Evolutionary conservation across 768 basidiomycete genomes (phyloP).

Genomic region (Kwoniella europaea): DNA sequence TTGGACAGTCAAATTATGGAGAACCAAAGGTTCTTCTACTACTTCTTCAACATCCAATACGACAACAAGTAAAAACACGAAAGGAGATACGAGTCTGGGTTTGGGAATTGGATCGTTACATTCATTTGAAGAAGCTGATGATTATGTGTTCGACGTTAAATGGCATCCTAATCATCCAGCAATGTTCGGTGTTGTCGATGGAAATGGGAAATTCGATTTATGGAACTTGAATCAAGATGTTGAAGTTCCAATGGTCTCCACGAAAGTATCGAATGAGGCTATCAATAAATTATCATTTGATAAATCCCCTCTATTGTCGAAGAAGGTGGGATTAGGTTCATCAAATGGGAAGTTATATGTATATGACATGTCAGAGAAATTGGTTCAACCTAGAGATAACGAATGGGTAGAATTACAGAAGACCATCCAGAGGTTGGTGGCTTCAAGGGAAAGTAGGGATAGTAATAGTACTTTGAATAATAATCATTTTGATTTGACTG

Average conservation of each 20-base stretch:
- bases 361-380: constrained; percentile 93
- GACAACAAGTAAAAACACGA: neutral
- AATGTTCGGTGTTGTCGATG: constrained; percentile 89
- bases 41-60: constrained; percentile 19
- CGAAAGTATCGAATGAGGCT: constrained; percentile 76
- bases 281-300: constrained; percentile 98
- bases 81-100: neutral
- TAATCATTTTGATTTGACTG: neutral
- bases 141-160: constrained; percentile 97
- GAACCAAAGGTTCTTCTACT: constrained; percentile 63
- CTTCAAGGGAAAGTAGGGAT: constrained; percentile 8
- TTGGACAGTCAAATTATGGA: constrained; percentile 98
- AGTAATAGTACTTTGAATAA: neutral
- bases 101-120: constrained; percentile 71
- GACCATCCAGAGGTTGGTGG: constrained; percentile 71
- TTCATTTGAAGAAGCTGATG: constrained; percentile 96
- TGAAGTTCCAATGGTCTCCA: constrained; percentile 91
- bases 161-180: constrained; percentile 98
- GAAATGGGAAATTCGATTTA: constrained; percentile 90
- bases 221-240: constrained; percentile 98
- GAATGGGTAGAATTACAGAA: constrained; percentile 95
- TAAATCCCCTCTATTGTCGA: constrained; percentile 71
- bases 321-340: constrained; percentile 85
- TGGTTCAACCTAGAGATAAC: constrained; percentile 74
- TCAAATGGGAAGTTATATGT: constrained; percentile 91